Percentiles rank a stretch among this genome's conserved stretches.
These are phyloP conservation scores for Malus domestica DNA, from an alignment of 306 rosid species.

Conservation along the genomic window DNA sequence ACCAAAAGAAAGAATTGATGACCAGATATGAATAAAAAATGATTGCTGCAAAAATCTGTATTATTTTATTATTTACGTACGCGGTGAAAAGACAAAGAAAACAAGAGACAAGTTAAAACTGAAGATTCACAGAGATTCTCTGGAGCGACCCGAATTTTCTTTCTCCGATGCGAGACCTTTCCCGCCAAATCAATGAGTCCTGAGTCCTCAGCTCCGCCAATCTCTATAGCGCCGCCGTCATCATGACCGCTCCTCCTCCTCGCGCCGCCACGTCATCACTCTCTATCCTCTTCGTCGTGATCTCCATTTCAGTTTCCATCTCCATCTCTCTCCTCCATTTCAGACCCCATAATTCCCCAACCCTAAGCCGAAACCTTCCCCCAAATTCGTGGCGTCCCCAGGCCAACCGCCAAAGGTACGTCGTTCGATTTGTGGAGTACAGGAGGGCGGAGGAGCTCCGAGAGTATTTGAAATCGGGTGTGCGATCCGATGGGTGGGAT, in stretches of 20 bases:
- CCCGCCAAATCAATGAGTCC: conserved; percentile 48
- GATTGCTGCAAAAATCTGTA: no score
- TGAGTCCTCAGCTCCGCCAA: conserved; percentile 1
- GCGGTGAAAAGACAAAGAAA: background rate
- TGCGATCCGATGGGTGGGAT: conserved; percentile 57
- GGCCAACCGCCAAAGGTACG: conserved; percentile 39
- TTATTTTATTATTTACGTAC: no score
- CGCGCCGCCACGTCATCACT: conserved; percentile 17
- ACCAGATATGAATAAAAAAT: no score
- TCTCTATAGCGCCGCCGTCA: background rate
- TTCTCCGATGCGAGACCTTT: conserved; percentile 18
- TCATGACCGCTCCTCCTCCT: conserved; percentile 32
- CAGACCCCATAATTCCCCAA: conserved; percentile 24
- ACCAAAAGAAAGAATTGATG: background rate
- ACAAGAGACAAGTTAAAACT: background rate
- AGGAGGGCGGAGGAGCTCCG: conserved; percentile 48
- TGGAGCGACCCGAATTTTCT: background rate
- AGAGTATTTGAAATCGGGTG: conserved; percentile 40
- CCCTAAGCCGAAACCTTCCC: conserved; percentile 24
- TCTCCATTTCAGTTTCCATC: conserved; percentile 22
- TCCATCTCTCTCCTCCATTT: conserved; percentile 29
- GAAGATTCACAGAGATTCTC: background rate
- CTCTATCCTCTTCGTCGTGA: conserved; percentile 27
- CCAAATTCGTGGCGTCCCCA: conserved; percentile 15
- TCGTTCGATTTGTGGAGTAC: conserved; percentile 67